A percentile compares a stretch with the other conserved stretches of the same genome.
Evolutionary conservation across 2,329 filamentous ascomycete genomes (phyloP).

Genomic region (Stagonosporopsis vannaccii): DNA sequence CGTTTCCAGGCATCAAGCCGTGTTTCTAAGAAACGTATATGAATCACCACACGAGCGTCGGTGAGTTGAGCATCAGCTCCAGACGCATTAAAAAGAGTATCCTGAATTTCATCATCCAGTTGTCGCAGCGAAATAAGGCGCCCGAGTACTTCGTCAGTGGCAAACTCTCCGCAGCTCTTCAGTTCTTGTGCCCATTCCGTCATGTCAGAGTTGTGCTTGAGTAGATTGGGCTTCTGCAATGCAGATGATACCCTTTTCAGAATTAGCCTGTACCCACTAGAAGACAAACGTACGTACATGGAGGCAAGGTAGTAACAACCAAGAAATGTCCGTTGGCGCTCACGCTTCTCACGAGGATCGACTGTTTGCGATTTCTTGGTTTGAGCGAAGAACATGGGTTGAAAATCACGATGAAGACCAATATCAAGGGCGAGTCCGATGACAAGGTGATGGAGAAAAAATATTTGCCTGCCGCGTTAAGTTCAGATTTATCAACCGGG

Average conservation of each 20-base stretch:
- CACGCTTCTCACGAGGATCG: constrained; percentile 29
- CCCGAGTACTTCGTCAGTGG: constrained; percentile 35
- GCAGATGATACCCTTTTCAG: constrained; percentile 35
- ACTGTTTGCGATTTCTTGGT: constrained; percentile 6
- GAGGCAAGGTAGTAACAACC: constrained; percentile 47
- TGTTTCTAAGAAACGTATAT: constrained; percentile 37
- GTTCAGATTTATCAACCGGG: not conserved
- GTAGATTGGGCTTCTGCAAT: constrained; percentile 42
- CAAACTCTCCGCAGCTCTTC: constrained; percentile 29
- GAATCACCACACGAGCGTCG: constrained; percentile 39
- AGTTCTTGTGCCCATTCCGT: constrained; percentile 34
- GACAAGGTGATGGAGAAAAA: constrained; percentile 42
- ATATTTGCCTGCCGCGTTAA: constrained; percentile 24
- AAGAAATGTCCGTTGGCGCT: constrained; percentile 41
- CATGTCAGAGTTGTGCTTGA: constrained; percentile 41
- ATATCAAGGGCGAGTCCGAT: constrained; percentile 44
- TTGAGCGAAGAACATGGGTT: constrained; percentile 22
- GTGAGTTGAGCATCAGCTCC: constrained; percentile 31
- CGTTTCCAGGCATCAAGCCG: constrained; percentile 39
- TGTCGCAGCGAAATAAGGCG: constrained; percentile 37
- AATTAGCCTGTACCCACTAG: not conserved
- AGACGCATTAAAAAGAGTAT: constrained; percentile 34
- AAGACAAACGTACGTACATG: constrained; percentile 24
- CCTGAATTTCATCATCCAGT: constrained; percentile 45
- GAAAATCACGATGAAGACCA: constrained; percentile 34